These are phyloP conservation scores for Saccharomyces hybrid DNA, from an alignment of 1,139 yeast species.

Conservation along the genomic window DNA sequence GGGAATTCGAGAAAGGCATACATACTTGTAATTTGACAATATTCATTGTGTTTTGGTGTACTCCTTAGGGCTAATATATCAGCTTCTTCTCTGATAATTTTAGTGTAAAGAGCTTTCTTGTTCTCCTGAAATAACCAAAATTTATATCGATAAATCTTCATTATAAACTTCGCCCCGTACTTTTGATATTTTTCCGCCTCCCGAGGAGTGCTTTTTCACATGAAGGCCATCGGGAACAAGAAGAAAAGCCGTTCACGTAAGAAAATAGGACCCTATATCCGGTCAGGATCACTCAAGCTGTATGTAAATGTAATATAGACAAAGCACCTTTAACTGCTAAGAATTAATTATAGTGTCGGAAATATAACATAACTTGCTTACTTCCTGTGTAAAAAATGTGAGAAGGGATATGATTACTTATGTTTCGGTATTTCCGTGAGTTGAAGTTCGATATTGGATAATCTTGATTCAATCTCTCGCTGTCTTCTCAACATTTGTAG, in stretches of 20 bases:
- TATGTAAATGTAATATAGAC: neutral
- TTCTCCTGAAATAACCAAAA: slow-evolving; percentile 37
- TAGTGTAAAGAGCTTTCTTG: slow-evolving; percentile 35
- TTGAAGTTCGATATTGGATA: neutral
- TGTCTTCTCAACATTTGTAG: neutral
- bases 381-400: neutral
- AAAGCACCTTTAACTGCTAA: neutral
- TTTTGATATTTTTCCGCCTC: neutral
- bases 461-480: neutral
- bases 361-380: neutral
- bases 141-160: slow-evolving; percentile 29
- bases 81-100: slow-evolving; percentile 62
- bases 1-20: neutral
- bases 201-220: neutral
- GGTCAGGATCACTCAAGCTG: neutral
- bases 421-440: neutral
- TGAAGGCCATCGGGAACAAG: neutral
- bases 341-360: neutral
- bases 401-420: neutral
- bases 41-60: slow-evolving; percentile 62
- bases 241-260: neutral
- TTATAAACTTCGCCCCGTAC: slow-evolving; percentile 2
- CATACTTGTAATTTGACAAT: slow-evolving; percentile 41
- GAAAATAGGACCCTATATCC: neutral
- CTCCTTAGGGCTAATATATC: slow-evolving; percentile 84